Percentiles rank a stretch among this genome's conserved stretches.
Conservation (phyloP, 192 early-diverging fungal genomes). For the Backusella parvicylindrica region DNA sequence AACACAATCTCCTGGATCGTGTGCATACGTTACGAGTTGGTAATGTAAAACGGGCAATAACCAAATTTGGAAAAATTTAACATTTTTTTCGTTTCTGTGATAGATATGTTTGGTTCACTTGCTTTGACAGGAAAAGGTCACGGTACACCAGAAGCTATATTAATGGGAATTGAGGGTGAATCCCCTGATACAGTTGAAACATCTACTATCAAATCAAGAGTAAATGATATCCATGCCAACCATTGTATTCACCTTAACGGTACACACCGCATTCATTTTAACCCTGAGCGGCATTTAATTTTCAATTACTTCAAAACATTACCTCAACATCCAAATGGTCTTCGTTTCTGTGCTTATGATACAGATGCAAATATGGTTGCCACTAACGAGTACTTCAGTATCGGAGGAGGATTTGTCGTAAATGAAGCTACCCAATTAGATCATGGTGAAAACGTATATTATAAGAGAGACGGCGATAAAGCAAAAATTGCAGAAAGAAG, state of each 20-base stretch:
- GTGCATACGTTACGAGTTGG: conserved; percentile 34
- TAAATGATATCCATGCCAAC: conserved; percentile 72
- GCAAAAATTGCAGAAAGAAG: conserved; percentile 44
- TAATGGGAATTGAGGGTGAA: conserved; percentile 92
- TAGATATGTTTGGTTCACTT: conserved; percentile 91
- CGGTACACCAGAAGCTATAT: conserved; percentile 89
- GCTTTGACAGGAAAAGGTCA: conserved; percentile 94
- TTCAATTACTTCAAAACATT: conserved; percentile 86
- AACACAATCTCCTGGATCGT: conserved; percentile 60
- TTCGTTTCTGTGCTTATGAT: conserved; percentile 90
- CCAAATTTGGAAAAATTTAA: conserved; percentile 41
- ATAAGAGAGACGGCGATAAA: conserved; percentile 41
- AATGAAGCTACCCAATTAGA: conserved; percentile 83
- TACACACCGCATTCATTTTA: conserved; percentile 75
- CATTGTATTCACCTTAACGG: conserved; percentile 71
- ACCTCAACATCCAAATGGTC: conserved; percentile 94
- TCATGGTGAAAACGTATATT: conserved; percentile 57
- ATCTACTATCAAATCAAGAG: conserved; percentile 68
- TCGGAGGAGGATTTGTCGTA: conserved; percentile 95
- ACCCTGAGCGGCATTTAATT: conserved; percentile 79
- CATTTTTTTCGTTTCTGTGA: background rate
- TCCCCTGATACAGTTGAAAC: conserved; percentile 82
- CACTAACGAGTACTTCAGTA: conserved; percentile 95
- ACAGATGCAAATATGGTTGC: conserved; percentile 78
- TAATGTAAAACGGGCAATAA: conserved; percentile 46